A percentile compares a stretch with the other conserved stretches of the same genome.
phyloP scores from a whole-genome alignment of 164 flowering plant species.

The Berberis vulgaris region DNA sequence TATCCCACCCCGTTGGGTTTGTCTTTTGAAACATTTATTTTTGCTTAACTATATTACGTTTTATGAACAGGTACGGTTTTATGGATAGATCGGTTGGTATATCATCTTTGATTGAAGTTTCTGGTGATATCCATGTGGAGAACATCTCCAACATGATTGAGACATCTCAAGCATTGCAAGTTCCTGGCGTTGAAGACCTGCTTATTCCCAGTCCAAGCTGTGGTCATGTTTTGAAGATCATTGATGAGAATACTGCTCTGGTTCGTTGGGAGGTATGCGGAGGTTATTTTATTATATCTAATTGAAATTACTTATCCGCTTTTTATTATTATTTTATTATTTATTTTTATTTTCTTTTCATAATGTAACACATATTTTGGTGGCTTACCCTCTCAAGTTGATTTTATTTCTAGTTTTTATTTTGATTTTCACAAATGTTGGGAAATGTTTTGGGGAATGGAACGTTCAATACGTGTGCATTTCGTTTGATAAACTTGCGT shows the following conservation, averaged over 20 bases:
- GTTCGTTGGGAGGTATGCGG: conserved; percentile 89
- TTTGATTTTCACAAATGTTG: too few relatives aligned
- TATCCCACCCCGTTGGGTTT: too few relatives aligned
- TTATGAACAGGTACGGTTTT: conserved; percentile 84
- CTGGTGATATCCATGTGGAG: conserved; percentile 31
- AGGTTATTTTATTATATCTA: neutral
- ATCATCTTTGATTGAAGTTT: conserved; percentile 56
- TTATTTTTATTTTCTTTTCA: too few relatives aligned
- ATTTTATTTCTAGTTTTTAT: too few relatives aligned
- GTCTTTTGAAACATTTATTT: too few relatives aligned
- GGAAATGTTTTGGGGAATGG: too few relatives aligned
- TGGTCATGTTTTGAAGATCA: conserved; percentile 63
- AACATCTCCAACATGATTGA: conserved; percentile 43
- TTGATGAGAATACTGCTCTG: conserved; percentile 50
- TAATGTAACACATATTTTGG: too few relatives aligned
- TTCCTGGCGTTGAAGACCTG: conserved; percentile 76
- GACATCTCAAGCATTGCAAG: conserved; percentile 37
- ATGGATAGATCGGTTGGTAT: conserved; percentile 71
- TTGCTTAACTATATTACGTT: too few relatives aligned
- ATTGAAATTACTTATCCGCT: neutral
- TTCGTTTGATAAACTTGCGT: too few relatives aligned
- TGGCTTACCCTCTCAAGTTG: too few relatives aligned
- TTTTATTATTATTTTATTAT: too few relatives aligned
- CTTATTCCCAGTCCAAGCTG: conserved; percentile 62
- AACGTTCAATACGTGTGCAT: too few relatives aligned